These are phyloP conservation scores for Oenanthe sinensis DNA, from an alignment of 129 eudicot genomes.

Conservation along the genomic window DNA sequence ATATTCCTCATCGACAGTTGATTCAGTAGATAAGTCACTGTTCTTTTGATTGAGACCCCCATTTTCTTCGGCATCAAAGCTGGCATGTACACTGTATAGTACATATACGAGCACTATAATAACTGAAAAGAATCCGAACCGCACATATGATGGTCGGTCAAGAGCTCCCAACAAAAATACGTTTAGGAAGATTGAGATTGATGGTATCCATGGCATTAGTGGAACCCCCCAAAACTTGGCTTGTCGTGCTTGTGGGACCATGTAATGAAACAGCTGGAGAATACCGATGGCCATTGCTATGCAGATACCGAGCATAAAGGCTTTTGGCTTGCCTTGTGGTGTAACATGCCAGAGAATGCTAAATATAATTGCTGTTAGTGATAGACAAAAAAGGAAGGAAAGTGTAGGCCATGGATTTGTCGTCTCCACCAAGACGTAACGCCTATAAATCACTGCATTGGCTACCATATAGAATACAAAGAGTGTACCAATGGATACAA, in stretches of 20 bases:
- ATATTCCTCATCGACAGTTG: slow-evolving; percentile 32
- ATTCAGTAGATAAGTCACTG: slow-evolving; percentile 38
- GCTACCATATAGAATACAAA: slow-evolving; percentile 97
- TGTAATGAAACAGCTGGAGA: slow-evolving; percentile 46
- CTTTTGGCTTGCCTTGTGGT: slow-evolving; percentile 72
- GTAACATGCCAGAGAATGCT: slow-evolving; percentile 71
- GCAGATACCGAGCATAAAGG: slow-evolving; percentile 64
- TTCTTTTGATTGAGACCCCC: slow-evolving; percentile 41
- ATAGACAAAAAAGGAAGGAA: slow-evolving; percentile 58
- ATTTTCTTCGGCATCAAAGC: slow-evolving; percentile 76
- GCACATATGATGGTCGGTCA: slow-evolving; percentile 55
- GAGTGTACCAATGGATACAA: slow-evolving; percentile 84
- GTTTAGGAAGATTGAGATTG: slow-evolving; percentile 72
- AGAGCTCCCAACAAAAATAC: slow-evolving; percentile 71
- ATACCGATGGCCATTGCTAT: slow-evolving; percentile 34
- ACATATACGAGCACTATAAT: slow-evolving; percentile 60
- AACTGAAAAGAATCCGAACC: slow-evolving; percentile 74
- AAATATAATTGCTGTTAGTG: slow-evolving; percentile 56
- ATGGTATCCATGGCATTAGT: slow-evolving; percentile 92
- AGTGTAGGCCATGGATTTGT: slow-evolving; percentile 83
- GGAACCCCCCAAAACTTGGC: slow-evolving; percentile 98
- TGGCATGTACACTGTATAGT: slow-evolving; percentile 88
- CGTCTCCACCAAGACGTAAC: slow-evolving; percentile 57
- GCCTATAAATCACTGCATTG: slow-evolving; percentile 78
- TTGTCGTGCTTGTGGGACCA: slow-evolving; percentile 78